Conservation (phyloP, 768 basidiomycete species). For the Lanmaoa rubissima region DNA sequence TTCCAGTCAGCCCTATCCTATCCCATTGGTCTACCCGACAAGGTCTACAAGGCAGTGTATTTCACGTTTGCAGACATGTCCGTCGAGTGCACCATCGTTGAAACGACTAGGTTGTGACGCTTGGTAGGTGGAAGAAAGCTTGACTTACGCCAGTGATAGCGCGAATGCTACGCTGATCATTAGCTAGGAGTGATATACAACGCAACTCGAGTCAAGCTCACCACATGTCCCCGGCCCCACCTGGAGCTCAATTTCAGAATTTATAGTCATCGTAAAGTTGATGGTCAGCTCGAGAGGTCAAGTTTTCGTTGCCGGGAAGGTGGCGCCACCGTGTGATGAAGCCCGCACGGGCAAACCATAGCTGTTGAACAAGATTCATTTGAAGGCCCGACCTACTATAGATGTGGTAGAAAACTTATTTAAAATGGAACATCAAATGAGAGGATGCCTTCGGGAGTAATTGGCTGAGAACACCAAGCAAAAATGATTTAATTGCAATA, state of each 20-base stretch:
- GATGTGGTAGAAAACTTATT: not conserved
- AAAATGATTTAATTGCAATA: too few species aligned
- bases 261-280: not conserved
- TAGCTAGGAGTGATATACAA: not conserved
- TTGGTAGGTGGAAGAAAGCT: not conserved
- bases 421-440: not conserved
- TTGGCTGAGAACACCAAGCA: not conserved
- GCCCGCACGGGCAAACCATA: too few species aligned
- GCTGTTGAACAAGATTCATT: too few species aligned
- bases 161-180: not conserved
- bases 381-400: not conserved
- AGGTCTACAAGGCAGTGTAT: not conserved
- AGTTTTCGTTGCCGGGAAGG: too few species aligned
- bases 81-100: not conserved
- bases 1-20: not conserved
- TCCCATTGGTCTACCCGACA: not conserved
- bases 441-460: too few species aligned
- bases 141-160: slow-evolving; percentile 1
- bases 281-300: not conserved
- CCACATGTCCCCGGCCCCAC: not conserved
- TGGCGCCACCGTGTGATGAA: too few species aligned
- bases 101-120: not conserved
- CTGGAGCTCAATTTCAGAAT: not conserved
- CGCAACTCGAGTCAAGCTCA: not conserved
- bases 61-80: not conserved